Evolutionary conservation across 164 flowering plant genomes (phyloP), one percentile per base, ranked within the genome.

Genomic region (Paratinospora sagittata): DNA sequence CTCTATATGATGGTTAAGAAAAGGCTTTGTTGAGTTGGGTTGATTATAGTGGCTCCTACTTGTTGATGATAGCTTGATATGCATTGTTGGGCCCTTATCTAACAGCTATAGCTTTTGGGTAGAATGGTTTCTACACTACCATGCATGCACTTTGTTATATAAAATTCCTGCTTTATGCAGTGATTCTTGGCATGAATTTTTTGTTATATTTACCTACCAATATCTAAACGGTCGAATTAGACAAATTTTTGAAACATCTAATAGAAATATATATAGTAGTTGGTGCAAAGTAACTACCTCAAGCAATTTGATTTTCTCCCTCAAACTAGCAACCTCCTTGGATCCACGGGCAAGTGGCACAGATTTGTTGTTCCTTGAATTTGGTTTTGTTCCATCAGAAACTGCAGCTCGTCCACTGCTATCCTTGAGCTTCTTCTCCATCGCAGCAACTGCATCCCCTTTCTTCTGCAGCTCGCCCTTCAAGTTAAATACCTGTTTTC

Each of bases 351-450:
- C 63, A 72, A 47, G 70, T 23, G 77, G 71, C 9, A 69, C 65
- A 43, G 79, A 37, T 70, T 82, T 86, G 47, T 80, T 83, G 78
- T 75, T 83, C 67, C 79, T 82, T 30, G 71, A 65, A 61, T 63
- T 58, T 55, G 77, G 41, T 68, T 82, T 83, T 26, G 75, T 49
- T 60, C 82, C 86, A 64, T 85, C 86, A 23, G 77, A 77, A 66
- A 65, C 70, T 63, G 70, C 24, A 13, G 65, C 65, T 39, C 78
- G 81, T 41, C 70, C 74, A n/a, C 62, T 82, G 66, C 68, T 62
- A 68, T 89, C 88, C 76, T 84, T 86, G 71, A 88, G 77, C 80
- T 85, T 85, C 85, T 89, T 90, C 80, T 89, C 92, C 19, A 79
- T 30, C 30, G 70, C 74, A 27, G 66, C 68, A 19, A 84, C 37